Evolutionary conservation across 805 yeast genomes (phyloP).

Genomic region (Yarrowia osloensis): DNA sequence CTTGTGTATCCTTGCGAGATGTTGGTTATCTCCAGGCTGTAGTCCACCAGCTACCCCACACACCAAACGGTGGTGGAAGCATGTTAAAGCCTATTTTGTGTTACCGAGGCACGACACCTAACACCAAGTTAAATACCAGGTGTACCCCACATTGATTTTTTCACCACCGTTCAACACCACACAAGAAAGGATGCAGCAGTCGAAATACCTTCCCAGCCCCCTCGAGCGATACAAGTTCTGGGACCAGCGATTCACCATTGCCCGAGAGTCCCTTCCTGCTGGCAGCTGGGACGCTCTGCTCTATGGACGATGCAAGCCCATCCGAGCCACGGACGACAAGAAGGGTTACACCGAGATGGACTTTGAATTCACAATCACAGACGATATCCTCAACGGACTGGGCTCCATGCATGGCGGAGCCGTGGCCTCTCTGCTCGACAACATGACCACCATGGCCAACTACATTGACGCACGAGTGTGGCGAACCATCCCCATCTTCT

Average conservation of each 20-base stretch:
- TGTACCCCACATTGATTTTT: not conserved
- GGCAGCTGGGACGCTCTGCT: conserved; percentile 28
- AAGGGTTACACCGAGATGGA: conserved; percentile 29
- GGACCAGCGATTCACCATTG: conserved; percentile 10
- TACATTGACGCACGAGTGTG: conserved; percentile 29
- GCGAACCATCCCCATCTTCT: conserved; percentile 26
- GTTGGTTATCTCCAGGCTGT: too few species aligned
- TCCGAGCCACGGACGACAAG: conserved; percentile 10
- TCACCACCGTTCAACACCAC: not conserved
- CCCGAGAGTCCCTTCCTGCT: conserved; percentile 17
- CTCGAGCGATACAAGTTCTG: conserved; percentile 28
- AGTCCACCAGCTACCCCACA: not conserved
- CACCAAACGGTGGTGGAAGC: not conserved
- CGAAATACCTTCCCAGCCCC: conserved; percentile 20
- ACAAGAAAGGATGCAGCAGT: not conserved
- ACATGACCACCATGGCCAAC: conserved; percentile 30
- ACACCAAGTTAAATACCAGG: not conserved
- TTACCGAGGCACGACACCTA: not conserved
- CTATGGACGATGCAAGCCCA: conserved; percentile 15
- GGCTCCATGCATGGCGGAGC: conserved; percentile 31
- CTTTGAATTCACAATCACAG: conserved; percentile 23
- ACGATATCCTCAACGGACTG: conserved; percentile 26
- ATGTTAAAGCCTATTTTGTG: conserved; percentile 6
- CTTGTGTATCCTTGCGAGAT: not conserved
- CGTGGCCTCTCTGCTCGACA: conserved; percentile 18